phyloP scores from a whole-genome alignment of 805 yeast species.

The Isabelozyma heimii region DNA sequence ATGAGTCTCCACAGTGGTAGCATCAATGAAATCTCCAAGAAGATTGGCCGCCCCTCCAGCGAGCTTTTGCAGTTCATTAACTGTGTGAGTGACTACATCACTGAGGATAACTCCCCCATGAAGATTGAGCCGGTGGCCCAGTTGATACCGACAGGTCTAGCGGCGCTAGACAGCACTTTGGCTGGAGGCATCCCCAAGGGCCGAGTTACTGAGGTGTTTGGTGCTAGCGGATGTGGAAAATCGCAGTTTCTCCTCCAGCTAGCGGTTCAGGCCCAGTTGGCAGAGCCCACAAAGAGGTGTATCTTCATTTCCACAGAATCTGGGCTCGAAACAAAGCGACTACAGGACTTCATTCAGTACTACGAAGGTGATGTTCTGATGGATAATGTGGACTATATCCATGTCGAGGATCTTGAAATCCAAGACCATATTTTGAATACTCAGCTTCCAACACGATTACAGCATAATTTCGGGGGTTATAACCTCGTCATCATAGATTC shows the following conservation, averaged over 20 bases:
- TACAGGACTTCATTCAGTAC: slow-evolving; percentile 28
- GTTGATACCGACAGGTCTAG: slow-evolving; percentile 21
- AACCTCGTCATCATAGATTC: slow-evolving; percentile 75
- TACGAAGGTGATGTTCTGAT: slow-evolving; percentile 13
- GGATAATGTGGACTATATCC: slow-evolving; percentile 47
- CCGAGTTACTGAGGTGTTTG: slow-evolving; percentile 67
- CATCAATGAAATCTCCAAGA: background rate
- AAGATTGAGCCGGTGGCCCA: background rate
- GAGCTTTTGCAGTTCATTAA: background rate
- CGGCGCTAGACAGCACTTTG: slow-evolving; percentile 20
- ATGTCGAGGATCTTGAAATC: slow-evolving; percentile 64
- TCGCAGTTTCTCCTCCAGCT: slow-evolving; percentile 75
- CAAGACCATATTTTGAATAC: slow-evolving; percentile 71
- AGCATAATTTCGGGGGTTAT: slow-evolving; percentile 28
- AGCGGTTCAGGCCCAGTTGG: slow-evolving; percentile 51
- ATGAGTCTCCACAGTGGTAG: background rate
- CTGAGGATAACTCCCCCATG: background rate
- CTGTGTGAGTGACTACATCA: background rate
- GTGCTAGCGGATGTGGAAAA: slow-evolving; percentile 84
- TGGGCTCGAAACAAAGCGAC: slow-evolving; percentile 61
- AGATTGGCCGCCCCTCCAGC: background rate
- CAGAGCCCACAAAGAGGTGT: slow-evolving; percentile 7
- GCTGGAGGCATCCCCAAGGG: slow-evolving; percentile 32
- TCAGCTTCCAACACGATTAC: slow-evolving; percentile 58
- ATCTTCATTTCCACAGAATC: slow-evolving; percentile 82